phyloP scores from a whole-genome alignment of 2,329 filamentous ascomycete genomes.

The Epichloe bromicola region DNA sequence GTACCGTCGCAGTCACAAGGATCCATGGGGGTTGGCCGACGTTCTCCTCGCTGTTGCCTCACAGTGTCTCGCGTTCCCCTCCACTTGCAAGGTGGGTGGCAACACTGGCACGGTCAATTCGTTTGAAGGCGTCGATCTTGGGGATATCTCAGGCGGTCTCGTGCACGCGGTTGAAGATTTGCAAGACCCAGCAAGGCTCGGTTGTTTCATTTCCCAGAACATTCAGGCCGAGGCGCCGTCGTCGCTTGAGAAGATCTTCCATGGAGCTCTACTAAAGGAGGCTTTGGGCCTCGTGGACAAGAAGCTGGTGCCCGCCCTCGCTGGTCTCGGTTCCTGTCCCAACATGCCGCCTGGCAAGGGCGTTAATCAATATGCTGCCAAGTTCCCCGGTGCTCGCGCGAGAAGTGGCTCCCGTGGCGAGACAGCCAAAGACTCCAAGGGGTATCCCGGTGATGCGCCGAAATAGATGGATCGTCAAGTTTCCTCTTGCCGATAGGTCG shows the following conservation, averaged over 20 bases:
- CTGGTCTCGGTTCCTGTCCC: background rate
- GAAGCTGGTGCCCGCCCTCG: constrained; percentile 1
- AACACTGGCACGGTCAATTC: constrained; percentile 36
- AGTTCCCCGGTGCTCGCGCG: constrained; percentile 1
- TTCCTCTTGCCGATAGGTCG: too few species aligned
- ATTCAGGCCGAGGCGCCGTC: constrained; percentile 6
- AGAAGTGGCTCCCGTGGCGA: background rate
- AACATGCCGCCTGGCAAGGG: constrained; percentile 5
- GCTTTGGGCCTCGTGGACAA: background rate
- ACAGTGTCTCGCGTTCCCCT: constrained; percentile 18
- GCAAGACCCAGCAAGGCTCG: background rate
- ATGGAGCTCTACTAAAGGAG: constrained; percentile 1
- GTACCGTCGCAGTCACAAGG: constrained; percentile 30
- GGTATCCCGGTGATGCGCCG: constrained; percentile 4
- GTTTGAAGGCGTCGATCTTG: constrained; percentile 31
- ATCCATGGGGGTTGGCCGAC: constrained; percentile 27
- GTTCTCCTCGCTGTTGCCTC: constrained; percentile 23
- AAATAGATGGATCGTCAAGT: background rate
- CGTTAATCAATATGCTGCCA: constrained; percentile 3
- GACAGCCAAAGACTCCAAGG: constrained; percentile 4
- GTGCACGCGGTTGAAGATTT: constrained; percentile 19
- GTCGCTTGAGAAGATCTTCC: constrained; percentile 4
- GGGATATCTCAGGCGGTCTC: constrained; percentile 30
- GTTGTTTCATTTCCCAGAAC: constrained; percentile 3
- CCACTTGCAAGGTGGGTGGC: constrained; percentile 22